phyloP scores from a whole-genome alignment of 2,329 filamentous ascomycete genomes.

The Hortaea sp. region DNA sequence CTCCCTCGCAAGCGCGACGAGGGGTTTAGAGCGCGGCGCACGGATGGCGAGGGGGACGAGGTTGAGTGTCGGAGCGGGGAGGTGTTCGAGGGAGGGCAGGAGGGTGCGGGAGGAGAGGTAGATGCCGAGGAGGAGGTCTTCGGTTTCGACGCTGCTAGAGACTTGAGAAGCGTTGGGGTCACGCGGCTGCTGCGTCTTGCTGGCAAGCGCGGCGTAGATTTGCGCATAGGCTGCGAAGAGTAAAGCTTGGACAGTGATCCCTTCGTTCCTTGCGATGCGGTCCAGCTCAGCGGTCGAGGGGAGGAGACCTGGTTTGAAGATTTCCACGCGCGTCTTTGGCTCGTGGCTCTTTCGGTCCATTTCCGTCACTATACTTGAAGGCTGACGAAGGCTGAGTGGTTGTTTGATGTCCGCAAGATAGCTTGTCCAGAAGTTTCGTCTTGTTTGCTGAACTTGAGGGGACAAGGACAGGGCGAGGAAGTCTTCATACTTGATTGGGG shows the following conservation, averaged over 20 bases:
- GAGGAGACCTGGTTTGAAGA: conserved; percentile 43
- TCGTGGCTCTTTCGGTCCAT: neutral
- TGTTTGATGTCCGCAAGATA: conserved; percentile 32
- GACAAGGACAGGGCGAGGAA: conserved; percentile 29
- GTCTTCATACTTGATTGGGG: conserved; percentile 27
- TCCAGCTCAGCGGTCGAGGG: conserved; percentile 32
- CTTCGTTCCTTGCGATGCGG: conserved; percentile 36
- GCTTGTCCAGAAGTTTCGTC: conserved; percentile 40
- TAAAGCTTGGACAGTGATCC: conserved; percentile 60
- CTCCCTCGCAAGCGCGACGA: conserved; percentile 44
- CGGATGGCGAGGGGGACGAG: conserved; percentile 61
- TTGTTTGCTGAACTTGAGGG: conserved; percentile 4
- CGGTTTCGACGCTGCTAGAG: neutral
- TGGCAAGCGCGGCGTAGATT: conserved; percentile 29
- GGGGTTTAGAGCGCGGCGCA: conserved; percentile 16
- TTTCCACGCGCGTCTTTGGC: conserved; percentile 25
- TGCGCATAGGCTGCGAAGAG: conserved; percentile 65
- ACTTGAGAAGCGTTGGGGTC: neutral
- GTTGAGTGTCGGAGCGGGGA: conserved; percentile 63
- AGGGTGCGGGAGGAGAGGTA: conserved; percentile 71
- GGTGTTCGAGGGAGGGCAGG: conserved; percentile 39
- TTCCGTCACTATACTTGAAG: conserved; percentile 3
- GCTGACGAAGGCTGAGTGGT: conserved; percentile 7
- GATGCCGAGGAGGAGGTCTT: conserved; percentile 58
- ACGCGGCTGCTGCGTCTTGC: neutral